Conservation (phyloP, 2,329 filamentous ascomycete species). For the Epichloe elymi region DNA sequence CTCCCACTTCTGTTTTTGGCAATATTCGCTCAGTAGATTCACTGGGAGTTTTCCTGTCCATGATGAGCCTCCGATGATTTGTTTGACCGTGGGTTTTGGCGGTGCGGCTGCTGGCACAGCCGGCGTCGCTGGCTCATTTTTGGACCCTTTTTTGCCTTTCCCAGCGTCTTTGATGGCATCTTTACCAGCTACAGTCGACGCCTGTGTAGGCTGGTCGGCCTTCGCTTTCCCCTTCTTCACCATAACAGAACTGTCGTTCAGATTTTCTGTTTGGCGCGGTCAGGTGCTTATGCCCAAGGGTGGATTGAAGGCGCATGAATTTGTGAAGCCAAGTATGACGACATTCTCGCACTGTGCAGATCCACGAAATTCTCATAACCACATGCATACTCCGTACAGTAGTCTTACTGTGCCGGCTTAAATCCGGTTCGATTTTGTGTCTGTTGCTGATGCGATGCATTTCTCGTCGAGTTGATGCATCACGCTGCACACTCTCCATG, state of each 20-base stretch:
- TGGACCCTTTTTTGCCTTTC: constrained; percentile 30
- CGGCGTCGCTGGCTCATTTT: constrained; percentile 17
- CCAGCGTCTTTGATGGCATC: constrained; percentile 41
- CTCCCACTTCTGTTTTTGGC: constrained; percentile 91
- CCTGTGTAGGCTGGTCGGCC: constrained; percentile 23
- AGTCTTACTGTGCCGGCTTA: not conserved
- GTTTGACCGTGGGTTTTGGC: constrained; percentile 53
- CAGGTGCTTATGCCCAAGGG: not conserved
- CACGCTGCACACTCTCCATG: not conserved
- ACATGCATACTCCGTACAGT: not conserved
- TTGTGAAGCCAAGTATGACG: not conserved
- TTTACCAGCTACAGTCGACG: constrained; percentile 32
- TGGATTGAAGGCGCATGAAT: not conserved
- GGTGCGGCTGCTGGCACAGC: constrained; percentile 27
- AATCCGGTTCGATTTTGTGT: not conserved
- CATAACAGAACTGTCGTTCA: constrained; percentile 19
- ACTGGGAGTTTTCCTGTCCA: constrained; percentile 97
- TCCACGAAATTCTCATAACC: not conserved
- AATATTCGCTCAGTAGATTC: constrained; percentile 86
- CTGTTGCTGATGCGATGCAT: not conserved
- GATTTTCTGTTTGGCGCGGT: not conserved
- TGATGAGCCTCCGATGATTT: constrained; percentile 83
- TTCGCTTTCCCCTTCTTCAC: constrained; percentile 42
- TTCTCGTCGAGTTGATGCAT: not conserved
- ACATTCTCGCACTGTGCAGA: constrained; percentile 1